A percentile compares a stretch with the other conserved stretches of the same genome.
These are phyloP conservation scores for Fomitopsis schrenkii DNA, from an alignment of 1,284 basidiomycete genomes.

Conservation along the genomic window DNA sequence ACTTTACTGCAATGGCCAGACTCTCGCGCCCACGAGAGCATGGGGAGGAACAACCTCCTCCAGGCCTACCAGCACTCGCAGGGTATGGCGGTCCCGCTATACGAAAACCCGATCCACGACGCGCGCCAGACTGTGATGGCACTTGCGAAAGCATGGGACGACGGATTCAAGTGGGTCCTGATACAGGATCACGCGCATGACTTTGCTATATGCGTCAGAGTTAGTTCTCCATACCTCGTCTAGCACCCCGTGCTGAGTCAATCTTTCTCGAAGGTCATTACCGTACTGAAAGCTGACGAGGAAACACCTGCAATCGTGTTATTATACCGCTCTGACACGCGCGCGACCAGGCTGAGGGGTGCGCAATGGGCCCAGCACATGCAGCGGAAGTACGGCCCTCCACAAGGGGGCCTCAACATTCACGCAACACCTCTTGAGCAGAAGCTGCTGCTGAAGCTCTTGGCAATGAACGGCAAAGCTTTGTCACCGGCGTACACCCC, in stretches of 20 bases:
- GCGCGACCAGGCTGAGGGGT: constrained; percentile 12
- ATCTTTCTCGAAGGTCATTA: constrained; percentile 23
- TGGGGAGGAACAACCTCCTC: constrained; percentile 13
- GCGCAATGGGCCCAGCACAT: constrained; percentile 14
- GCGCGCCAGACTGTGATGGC: constrained; percentile 31
- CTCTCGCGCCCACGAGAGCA: constrained; percentile 3
- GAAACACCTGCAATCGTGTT: constrained; percentile 29
- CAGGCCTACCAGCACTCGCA: background rate
- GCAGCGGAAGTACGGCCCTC: background rate
- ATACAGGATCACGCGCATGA: constrained; percentile 22
- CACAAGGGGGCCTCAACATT: constrained; percentile 6
- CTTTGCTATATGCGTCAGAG: constrained; percentile 27
- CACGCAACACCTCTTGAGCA: constrained; percentile 31
- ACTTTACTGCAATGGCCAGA: constrained; percentile 10
- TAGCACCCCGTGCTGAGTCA: background rate
- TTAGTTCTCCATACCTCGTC: background rate
- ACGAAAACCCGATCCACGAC: constrained; percentile 32
- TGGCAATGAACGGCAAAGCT: constrained; percentile 32
- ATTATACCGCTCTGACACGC: constrained; percentile 22
- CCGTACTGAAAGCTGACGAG: constrained; percentile 23
- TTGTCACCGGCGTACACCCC: constrained; percentile 26
- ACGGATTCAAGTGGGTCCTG: constrained; percentile 20
- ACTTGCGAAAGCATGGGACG: constrained; percentile 25
- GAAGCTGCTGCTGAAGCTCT: constrained; percentile 27
- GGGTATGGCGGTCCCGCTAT: constrained; percentile 3